phyloP scores from a whole-genome alignment of 768 basidiomycete species.

The Tulasnella sp. region DNA sequence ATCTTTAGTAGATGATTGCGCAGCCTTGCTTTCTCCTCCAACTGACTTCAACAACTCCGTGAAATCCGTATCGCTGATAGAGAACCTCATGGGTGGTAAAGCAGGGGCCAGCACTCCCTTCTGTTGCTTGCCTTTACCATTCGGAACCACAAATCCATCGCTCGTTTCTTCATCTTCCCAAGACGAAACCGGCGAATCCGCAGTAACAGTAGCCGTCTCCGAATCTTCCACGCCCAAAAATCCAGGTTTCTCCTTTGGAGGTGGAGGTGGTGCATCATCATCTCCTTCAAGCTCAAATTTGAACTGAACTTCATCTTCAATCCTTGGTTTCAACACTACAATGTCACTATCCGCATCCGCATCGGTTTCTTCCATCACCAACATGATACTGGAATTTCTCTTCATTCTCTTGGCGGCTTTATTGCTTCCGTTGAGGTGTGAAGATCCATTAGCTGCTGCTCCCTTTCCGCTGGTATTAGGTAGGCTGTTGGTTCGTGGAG shows the following conservation, averaged over 20 bases:
- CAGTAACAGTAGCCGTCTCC: too few species aligned
- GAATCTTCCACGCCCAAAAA: too few species aligned
- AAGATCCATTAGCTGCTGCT: background rate
- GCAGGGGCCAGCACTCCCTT: slow-evolving; percentile 54
- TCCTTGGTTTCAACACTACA: too few species aligned
- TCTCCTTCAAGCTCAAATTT: too few species aligned
- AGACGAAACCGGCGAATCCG: background rate
- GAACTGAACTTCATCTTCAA: background rate
- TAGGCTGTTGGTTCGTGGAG: background rate
- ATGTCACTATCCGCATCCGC: too few species aligned
- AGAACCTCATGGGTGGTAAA: slow-evolving; percentile 82
- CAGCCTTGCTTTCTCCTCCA: slow-evolving; percentile 12
- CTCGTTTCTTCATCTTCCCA: background rate
- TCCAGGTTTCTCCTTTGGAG: slow-evolving; percentile 7
- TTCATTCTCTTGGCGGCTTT: too few species aligned
- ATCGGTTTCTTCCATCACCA: too few species aligned
- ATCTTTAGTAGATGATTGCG: too few species aligned
- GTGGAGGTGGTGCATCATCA: slow-evolving; percentile 11
- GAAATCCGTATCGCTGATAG: slow-evolving; percentile 72
- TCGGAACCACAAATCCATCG: background rate
- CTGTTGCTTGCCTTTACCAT: background rate
- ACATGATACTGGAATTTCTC: too few species aligned
- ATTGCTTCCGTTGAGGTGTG: too few species aligned
- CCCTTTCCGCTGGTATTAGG: background rate
- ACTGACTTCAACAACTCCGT: slow-evolving; percentile 28